phyloP scores from a whole-genome alignment of 495 filamentous ascomycete species.

The Annulohypoxylon moriforme region DNA sequence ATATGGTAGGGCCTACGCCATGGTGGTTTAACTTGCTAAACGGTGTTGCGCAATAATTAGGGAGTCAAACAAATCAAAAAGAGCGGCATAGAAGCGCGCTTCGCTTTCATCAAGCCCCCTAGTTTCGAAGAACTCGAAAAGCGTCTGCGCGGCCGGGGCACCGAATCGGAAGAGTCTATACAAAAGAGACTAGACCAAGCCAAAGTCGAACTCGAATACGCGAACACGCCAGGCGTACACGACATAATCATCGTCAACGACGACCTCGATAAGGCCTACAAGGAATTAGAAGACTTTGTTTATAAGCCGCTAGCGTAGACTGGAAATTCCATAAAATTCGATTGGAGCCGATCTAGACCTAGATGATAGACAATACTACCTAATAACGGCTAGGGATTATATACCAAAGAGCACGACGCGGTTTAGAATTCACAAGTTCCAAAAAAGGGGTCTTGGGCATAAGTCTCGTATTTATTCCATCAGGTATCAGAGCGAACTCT shows the following conservation, averaged over 20 bases:
- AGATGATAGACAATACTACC: conserved; percentile 5
- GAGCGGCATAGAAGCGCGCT: conserved; percentile 79
- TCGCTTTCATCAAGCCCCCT: conserved; percentile 86
- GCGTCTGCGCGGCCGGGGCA: conserved; percentile 82
- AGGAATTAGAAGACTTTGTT: conserved; percentile 76
- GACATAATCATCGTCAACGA: conserved; percentile 92
- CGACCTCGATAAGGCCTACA: conserved; percentile 84
- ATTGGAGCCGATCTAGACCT: conserved; percentile 10
- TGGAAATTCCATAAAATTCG: not conserved
- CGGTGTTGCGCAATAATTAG: conserved; percentile 44
- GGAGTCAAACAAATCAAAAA: conserved; percentile 95
- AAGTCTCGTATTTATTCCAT: conserved; percentile 56
- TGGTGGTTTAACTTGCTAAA: conserved; percentile 17
- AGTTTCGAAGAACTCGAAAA: conserved; percentile 77
- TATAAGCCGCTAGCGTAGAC: conserved; percentile 53
- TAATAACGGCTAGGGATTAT: conserved; percentile 3
- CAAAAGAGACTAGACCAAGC: conserved; percentile 81
- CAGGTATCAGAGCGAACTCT: conserved; percentile 61
- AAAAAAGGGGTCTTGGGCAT: conserved; percentile 32
- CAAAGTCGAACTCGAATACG: conserved; percentile 82
- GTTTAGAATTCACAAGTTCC: conserved; percentile 20
- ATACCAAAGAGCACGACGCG: conserved; percentile 13
- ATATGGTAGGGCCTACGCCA: not conserved
- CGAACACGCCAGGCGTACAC: conserved; percentile 77
- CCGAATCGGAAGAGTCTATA: conserved; percentile 83